Conservation (phyloP, 352 stramenopile genomes). For the Pythium grandisporangium region DNA sequence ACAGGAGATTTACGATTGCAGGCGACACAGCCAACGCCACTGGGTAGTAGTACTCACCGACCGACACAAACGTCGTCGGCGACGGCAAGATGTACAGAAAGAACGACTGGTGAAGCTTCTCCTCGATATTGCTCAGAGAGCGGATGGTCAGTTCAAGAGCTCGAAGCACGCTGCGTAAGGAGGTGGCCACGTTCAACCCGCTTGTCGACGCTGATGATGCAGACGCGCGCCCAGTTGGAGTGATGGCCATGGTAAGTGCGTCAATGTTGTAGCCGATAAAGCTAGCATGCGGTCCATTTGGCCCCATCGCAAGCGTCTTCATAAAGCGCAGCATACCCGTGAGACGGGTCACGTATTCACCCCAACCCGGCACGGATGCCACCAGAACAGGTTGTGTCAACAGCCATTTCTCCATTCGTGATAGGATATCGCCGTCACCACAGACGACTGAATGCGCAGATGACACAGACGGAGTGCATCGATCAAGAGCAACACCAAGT, state of each 20-base stretch:
- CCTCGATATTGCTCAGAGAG: constrained; percentile 79
- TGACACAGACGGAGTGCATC: no score
- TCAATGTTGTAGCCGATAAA: constrained; percentile 87
- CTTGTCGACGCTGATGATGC: constrained; percentile 17
- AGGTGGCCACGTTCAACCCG: constrained; percentile 8
- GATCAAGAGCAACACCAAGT: constrained; percentile 41
- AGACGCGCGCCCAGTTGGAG: no score
- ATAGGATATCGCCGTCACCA: not conserved
- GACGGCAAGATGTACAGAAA: constrained; percentile 81
- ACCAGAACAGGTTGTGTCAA: constrained; percentile 2
- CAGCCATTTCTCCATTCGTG: constrained; percentile 2
- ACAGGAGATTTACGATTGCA: constrained; percentile 47
- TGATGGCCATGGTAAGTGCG: constrained; percentile 53
- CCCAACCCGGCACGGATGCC: constrained; percentile 1
- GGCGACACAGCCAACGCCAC: constrained; percentile 63
- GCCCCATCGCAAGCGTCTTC: constrained; percentile 48
- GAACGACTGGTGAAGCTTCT: constrained; percentile 86
- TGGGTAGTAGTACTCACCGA: constrained; percentile 82
- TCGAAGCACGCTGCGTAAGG: constrained; percentile 28
- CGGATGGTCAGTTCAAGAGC: constrained; percentile 61
- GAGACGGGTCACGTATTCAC: constrained; percentile 45
- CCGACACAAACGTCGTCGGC: constrained; percentile 67
- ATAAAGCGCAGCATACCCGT: constrained; percentile 77
- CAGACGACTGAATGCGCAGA: no score
- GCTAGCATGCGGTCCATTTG: constrained; percentile 55